Percentiles rank a stretch among this genome's conserved stretches.
phyloP scores from a whole-genome alignment of 768 basidiomycete genomes.

The Suillus hirtellus region DNA sequence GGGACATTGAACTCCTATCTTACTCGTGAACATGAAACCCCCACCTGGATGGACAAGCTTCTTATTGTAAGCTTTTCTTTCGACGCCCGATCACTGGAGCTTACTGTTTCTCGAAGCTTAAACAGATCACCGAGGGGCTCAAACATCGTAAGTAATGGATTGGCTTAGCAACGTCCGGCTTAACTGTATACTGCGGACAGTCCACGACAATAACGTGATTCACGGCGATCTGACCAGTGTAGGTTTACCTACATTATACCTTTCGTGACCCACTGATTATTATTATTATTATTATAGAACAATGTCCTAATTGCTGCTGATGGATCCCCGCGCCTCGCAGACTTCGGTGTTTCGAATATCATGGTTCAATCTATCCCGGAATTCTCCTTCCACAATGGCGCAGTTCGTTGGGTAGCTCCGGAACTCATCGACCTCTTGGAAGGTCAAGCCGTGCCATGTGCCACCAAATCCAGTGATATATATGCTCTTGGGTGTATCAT shows the following conservation, averaged over 20 bases:
- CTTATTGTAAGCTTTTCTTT: slow-evolving; percentile 16
- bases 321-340: slow-evolving; percentile 40
- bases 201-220: slow-evolving; percentile 4
- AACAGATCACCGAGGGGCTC: slow-evolving; percentile 24
- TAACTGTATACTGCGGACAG: neutral
- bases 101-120: slow-evolving; percentile 21
- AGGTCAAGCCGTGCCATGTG: slow-evolving; percentile 11
- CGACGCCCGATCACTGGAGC: neutral
- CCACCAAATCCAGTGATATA: slow-evolving; percentile 36
- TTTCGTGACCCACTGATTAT: neutral
- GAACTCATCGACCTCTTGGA: slow-evolving; percentile 26
- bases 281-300: slow-evolving; percentile 4
- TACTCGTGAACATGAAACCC: too few relatives aligned
- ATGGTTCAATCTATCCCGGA: slow-evolving; percentile 25
- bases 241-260: neutral
- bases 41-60: slow-evolving; percentile 4
- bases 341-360: slow-evolving; percentile 46
- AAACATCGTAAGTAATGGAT: slow-evolving; percentile 18
- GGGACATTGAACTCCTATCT: slow-evolving; percentile 36
- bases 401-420: slow-evolving; percentile 46
- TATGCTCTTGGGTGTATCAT: slow-evolving; percentile 45
- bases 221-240: slow-evolving; percentile 16
- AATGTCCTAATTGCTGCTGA: slow-evolving; percentile 37
- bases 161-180: neutral
- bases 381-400: slow-evolving; percentile 21